Evolutionary conservation across 331 rosid species (phyloP).

Genomic region (Pyrus hybrid): DNA sequence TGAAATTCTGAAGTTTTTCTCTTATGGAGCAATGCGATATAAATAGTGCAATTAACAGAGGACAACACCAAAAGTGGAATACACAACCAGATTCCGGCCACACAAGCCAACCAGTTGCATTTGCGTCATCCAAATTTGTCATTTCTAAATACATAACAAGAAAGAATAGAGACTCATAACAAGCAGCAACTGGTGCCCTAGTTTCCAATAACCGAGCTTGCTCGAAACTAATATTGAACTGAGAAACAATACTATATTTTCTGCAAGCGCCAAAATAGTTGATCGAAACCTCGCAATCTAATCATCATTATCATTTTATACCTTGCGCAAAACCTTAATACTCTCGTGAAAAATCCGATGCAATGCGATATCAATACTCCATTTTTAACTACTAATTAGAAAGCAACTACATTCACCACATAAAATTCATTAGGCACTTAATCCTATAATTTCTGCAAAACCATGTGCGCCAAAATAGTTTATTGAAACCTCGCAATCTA

Average conservation of each 20-base stretch:
- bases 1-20: background rate
- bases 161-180: background rate
- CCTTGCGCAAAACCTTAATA: too few relatives aligned
- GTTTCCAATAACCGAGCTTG: background rate
- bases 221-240: background rate
- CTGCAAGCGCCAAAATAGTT: background rate
- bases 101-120: background rate
- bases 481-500: background rate
- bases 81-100: background rate
- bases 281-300: background rate
- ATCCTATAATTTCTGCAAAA: background rate
- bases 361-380: background rate
- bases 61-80: background rate
- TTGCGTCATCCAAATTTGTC: background rate
- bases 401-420: background rate
- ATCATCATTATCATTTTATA: too few relatives aligned
- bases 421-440: background rate
- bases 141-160: background rate
- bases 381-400: background rate
- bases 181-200: background rate
- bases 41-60: background rate
- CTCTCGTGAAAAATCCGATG: background rate
- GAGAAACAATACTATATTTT: background rate
- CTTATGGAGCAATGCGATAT: background rate
- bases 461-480: background rate